Evolutionary conservation across 768 basidiomycete species (phyloP), one percentile per base, ranked within the genome.

Genomic region (Boletus tomentosulus): DNA sequence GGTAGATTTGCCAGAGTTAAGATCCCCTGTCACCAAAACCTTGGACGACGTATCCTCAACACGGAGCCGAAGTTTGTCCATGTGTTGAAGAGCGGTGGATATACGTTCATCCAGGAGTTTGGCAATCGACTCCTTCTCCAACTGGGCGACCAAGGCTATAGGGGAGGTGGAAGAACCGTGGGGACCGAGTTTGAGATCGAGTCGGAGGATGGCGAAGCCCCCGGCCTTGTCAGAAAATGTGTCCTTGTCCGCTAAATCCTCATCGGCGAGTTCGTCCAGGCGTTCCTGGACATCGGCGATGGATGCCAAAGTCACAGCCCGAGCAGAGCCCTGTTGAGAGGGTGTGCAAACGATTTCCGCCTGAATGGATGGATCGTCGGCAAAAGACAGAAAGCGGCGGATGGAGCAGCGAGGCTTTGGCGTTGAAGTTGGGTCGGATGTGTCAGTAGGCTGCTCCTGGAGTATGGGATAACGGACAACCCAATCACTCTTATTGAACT

Each of bases 1-100:
- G 0, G 97, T 98, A 19, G 94, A 97, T 73, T 99, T 99, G 63
- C 97, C 97, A 34, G 97, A 89, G 69, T 99, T 99, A 55, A 99
- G 79, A 68, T 99, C 97, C 56, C 97, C 97, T 24, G 97, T 98
- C 54, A 99, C 93, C 58, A 99, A 84, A 47, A 99, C 93, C 69
- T 97, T 92, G 64, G 93, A 96, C 1, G 92, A 89, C 6, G 86
- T 92, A 69, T 98, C 95, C 67, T 89, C 78, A 13, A 98, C 85
- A 38, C 97, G 91, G 47, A 82, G 78, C 33, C 87, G 86, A 57
- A 99, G 86, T 61, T 87, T 88, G 55, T 87, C 81, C 55, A 98
- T 82, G 67, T 98, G 94, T 24, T 78, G 77, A 51, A 90, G 71
- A 22, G 92, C 82, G 24, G 83, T 71, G 15, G 75, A 74, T 62